Base-by-base conservation (phyloP, 2,329 filamentous ascomycete species). In the Nakataea oryzae region DNA sequence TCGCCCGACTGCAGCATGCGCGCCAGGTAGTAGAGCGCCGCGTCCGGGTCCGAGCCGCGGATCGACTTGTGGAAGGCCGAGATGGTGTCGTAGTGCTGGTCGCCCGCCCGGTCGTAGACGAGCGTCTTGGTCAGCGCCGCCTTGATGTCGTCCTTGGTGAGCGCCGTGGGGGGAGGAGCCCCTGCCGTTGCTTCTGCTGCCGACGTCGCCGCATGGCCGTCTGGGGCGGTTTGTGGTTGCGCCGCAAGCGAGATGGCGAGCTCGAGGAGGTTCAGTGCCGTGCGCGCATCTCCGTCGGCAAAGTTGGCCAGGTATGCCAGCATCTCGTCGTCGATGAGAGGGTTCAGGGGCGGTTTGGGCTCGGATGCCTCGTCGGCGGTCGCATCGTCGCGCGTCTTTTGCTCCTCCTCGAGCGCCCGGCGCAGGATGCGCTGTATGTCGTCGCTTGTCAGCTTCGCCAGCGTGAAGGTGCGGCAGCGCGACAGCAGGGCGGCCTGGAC, bases 21-120 rank as follows among this genome's bases (percentile, higher is more conserved):
- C 0, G 90, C 91, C 1, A 99, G 85, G 73, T 97, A 99, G 77
- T 97, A 99, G 1, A 99, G 81, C 0, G 93, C 84, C 0, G 93
- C 95, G 73, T 97, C 90, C 0, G 93, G 75, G 70, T 97, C 88
- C 62, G 86, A 89, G 54, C 95, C 95, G 57, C 95, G 89, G 12
- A 97, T 87, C 2, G 92, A 92, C 70, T 99, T 99, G 81, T 97
- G 95, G 69, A 97, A 95, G 32, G 95, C 95, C 0, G 91, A 96
- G 70, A 99, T 97, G 61, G 90, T 95, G 72, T 99, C 93, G 77
- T 97, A 99, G 76, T 97, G 95, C 72, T 96, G 91, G 74, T 99
- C 95, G 61, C 95, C 93, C 0, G 90, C 90, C 62, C 95, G 86
- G 74, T 99, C 95, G 75, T 97, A 97, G 17, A 97, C 92, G 1